Percentiles rank a stretch among this genome's conserved stretches.
Evolutionary conservation across 306 rosid genomes (phyloP).

Genomic region (Hippophae tibetana): DNA sequence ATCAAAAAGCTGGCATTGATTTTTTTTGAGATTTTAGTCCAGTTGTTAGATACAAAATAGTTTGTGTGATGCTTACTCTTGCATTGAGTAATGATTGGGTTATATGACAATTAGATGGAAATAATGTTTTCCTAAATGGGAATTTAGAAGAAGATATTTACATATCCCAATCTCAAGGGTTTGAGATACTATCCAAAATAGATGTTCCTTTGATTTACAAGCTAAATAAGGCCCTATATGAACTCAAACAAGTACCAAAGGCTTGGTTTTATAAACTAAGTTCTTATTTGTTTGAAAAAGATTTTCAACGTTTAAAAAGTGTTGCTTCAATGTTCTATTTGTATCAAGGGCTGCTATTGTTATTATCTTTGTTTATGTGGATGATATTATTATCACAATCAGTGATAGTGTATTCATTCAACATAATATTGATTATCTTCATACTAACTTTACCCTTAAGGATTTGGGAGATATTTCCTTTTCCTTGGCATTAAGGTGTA

Average conservation of each 20-base stretch:
- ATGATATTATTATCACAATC: background rate
- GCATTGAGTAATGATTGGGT: background rate
- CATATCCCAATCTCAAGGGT: background rate
- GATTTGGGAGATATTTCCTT: background rate
- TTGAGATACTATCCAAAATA: background rate
- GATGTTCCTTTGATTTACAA: background rate
- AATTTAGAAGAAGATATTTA: background rate
- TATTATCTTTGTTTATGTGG: background rate
- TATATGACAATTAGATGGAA: background rate
- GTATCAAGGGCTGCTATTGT: background rate
- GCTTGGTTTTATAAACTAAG: background rate
- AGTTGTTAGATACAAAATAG: background rate
- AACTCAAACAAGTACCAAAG: background rate
- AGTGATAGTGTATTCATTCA: background rate
- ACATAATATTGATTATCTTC: background rate
- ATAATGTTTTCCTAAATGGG: background rate
- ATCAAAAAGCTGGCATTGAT: background rate
- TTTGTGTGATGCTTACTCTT: background rate
- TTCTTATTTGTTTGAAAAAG: background rate
- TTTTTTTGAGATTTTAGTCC: background rate
- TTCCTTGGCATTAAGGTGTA: background rate
- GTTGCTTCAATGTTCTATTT: background rate
- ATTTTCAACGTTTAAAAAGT: background rate
- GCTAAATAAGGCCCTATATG: no score
- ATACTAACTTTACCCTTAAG: background rate